These are phyloP conservation scores for Neurospora sp. DNA, from an alignment of 495 filamentous ascomycete species.

Conservation along the genomic window DNA sequence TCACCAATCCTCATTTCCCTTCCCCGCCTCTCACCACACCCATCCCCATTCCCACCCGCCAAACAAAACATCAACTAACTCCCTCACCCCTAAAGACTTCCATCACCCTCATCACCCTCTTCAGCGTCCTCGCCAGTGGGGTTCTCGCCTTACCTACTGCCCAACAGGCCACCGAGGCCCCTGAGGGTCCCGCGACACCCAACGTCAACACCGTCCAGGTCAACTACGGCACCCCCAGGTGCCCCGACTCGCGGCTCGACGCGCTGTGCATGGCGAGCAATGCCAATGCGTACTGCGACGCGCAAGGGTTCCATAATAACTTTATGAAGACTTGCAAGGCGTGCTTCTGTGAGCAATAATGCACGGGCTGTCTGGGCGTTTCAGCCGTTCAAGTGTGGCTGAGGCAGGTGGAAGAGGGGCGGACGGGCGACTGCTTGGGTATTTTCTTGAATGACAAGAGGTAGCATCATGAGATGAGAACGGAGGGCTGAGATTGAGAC, in stretches of 20 bases:
- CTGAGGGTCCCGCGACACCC: not conserved
- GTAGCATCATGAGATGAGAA: no score
- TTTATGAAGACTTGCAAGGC: slow-evolving; percentile 11
- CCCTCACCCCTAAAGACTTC: not conserved
- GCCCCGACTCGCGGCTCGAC: slow-evolving; percentile 4
- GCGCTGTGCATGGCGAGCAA: slow-evolving; percentile 13
- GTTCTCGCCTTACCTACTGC: not conserved
- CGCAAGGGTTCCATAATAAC: slow-evolving; percentile 12
- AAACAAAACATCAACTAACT: slow-evolving; percentile 1
- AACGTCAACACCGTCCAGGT: not conserved
- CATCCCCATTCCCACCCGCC: not conserved
- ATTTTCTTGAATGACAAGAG: no score
- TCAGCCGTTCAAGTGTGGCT: no score
- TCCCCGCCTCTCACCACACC: not conserved
- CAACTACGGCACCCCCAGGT: slow-evolving; percentile 9
- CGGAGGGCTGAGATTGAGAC: no score
- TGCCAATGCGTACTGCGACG: slow-evolving; percentile 11
- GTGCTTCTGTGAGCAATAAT: not conserved
- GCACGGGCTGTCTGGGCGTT: not conserved
- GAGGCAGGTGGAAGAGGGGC: no score
- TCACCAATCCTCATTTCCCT: not conserved
- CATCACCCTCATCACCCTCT: not conserved
- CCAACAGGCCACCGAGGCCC: not conserved
- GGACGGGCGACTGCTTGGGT: no score
- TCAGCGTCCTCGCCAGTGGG: not conserved